Base-by-base conservation (phyloP, 306 rosid species). In the Elaeagnus macrophylla region DNA sequence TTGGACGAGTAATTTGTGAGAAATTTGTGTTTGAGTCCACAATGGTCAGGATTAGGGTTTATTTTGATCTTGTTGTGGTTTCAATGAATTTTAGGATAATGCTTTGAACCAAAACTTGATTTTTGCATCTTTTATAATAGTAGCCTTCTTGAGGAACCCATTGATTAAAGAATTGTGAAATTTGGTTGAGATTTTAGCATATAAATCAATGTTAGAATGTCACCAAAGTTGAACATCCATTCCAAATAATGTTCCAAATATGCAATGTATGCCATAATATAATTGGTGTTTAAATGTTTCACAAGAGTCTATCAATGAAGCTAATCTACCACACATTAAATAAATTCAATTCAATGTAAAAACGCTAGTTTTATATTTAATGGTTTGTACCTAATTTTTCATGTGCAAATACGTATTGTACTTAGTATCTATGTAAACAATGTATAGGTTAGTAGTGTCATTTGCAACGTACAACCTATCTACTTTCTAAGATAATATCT, bases 41-140 rank as follows among this genome's bases (percentile, higher is more conserved):
- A 78, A 60, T 72, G 95, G 87, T 91, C 84, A 69, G 18, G 54
- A 66, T 43, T 78, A 76, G 82, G 83, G 79, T 78, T 86, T 84
- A 19, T 65, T 14, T 11, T 46, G 86, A 78, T 82, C 86, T 61
- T 80, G 60, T 75, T 68, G 69, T 48, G 72, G 72, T 62, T 71
- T 78, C 55, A 53, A n/a, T 9, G n/a, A 13, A 68, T 68, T 80
- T 68, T 32, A 39, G 61, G 20, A 55, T 45, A 78, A 80, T 84
- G 77, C 54, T 71, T 67, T 7, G 37, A n/a, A 2, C 37, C 0
- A 13, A 51, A 40, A 7, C 19, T 10, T 8, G n/a, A 54, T 66
- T 50, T 63, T 41, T 75, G 4, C 7, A 16, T 9, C 40, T 9
- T 14, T 7, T 4, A 17, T 38, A 37, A 42, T 56, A 67, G 40